A percentile compares a stretch with the other conserved stretches of the same genome.
These are phyloP conservation scores for Leptodermis oblonga DNA, from an alignment of 257 asterid genomes.

Conservation along the genomic window DNA sequence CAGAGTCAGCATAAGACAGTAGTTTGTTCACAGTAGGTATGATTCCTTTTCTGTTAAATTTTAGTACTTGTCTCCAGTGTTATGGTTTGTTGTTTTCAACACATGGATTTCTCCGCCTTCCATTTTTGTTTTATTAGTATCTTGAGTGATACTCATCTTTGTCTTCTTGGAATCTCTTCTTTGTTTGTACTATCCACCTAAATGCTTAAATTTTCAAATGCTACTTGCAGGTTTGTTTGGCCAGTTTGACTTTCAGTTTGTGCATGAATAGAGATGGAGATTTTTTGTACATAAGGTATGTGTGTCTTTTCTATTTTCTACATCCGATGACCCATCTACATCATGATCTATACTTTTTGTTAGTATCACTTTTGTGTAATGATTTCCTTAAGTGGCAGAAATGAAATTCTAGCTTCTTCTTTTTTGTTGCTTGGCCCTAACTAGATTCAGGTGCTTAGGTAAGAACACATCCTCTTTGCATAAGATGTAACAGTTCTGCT, in stretches of 20 bases:
- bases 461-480: background rate
- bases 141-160: background rate
- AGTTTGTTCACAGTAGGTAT: background rate
- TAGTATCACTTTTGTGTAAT: background rate
- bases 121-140: background rate
- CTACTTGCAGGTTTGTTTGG: background rate
- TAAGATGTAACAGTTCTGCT: background rate
- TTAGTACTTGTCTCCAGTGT: background rate
- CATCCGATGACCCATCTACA: background rate
- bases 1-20: slow-evolving; percentile 1
- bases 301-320: background rate
- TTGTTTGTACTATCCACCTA: background rate
- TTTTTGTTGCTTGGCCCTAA: background rate
- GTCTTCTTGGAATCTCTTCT: background rate
- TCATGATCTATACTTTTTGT: background rate
- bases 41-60: background rate
- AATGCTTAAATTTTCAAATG: background rate
- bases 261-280: background rate
- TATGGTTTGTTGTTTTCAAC: background rate
- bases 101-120: background rate
- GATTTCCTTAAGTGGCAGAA: background rate
- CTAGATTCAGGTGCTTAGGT: background rate
- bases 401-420: background rate
- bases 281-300: slow-evolving; percentile 9
- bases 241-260: background rate